Evolutionary conservation across 306 rosid genomes (phyloP), one percentile per base, ranked within the genome.

Genomic region (Fragaria ananassa): DNA sequence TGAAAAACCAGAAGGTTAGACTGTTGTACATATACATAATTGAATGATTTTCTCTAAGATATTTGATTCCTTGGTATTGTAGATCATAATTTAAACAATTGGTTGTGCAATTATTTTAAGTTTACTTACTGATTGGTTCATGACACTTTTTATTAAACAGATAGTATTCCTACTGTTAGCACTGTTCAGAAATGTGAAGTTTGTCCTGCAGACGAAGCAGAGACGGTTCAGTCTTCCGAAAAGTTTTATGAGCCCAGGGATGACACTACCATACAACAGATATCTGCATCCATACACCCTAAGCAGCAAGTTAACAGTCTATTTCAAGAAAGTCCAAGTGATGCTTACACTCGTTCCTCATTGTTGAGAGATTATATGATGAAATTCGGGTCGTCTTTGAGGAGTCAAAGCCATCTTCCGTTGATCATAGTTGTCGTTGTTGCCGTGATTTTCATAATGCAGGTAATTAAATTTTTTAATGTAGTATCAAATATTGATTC

Each of bases 361-460:
- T 75, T 88, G 85, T 72, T 87, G 58, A 81, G 81, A 76, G 93
- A 87, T 54, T 79, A 76, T 25, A 34, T 76, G 60, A 69, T 71
- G 74, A 91, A 83, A 85, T 71, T 87, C 10, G 74, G 87, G 71
- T 80, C 87, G 34, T 76, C 80, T 63, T 85, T 96, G 86, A 87
- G 76, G 77, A 96, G 81, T 87, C 97, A 85, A 70, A 88, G 87
- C 83, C 83, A 89, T 84, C 89, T 89, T 74, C 81, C 93, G 5
- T 66, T 87, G 50, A 82, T 88, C 62, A 85, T 89, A 21, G 84
- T 85, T 49, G 76, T 87, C 76, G 80, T 89, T 68, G 85, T 96
- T 71, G 87, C 87, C 1, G 86, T 92, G 87, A 87, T 96, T 83
- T 88, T 96, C 86, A 76, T 92, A 80, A 96, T 92, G 96, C 99